Evolutionary conservation across 139 green algal species (phyloP).

Genomic region (Chlorella ohadii): DNA sequence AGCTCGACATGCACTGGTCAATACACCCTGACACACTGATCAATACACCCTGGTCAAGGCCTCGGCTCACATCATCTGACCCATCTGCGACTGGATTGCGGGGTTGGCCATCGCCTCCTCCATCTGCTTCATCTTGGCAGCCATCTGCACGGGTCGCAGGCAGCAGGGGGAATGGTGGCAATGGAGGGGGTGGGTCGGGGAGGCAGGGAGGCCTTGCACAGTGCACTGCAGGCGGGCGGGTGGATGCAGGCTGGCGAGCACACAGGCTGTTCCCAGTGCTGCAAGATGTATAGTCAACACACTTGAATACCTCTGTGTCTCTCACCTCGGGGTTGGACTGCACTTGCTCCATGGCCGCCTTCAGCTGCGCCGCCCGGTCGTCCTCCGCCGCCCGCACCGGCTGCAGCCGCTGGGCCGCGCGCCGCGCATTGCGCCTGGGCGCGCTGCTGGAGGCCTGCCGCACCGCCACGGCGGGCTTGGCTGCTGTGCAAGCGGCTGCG

Average conservation of each 20-base stretch:
- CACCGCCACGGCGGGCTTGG: background rate
- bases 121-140: slow-evolving; percentile 64
- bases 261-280: background rate
- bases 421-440: background rate
- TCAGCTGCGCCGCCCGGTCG: slow-evolving; percentile 6
- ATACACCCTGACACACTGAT: no score
- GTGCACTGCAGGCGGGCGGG: no score
- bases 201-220: background rate
- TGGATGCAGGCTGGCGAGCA: no score
- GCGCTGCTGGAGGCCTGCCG: background rate
- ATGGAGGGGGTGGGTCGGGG: background rate
- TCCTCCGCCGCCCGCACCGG: slow-evolving; percentile 8
- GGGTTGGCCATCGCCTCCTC: slow-evolving; percentile 65
- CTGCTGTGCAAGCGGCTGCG: no score
- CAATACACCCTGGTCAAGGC: background rate
- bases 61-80: slow-evolving; percentile 28
- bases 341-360: slow-evolving; percentile 39
- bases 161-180: background rate
- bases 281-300: background rate
- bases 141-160: slow-evolving; percentile 27
- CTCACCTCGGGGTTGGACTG: slow-evolving; percentile 44
- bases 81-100: slow-evolving; percentile 36
- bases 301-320: background rate
- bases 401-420: background rate
- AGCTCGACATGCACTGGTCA: no score